Conservation (phyloP, 1,284 basidiomycete genomes). For the Wolfiporia cocos region DNA sequence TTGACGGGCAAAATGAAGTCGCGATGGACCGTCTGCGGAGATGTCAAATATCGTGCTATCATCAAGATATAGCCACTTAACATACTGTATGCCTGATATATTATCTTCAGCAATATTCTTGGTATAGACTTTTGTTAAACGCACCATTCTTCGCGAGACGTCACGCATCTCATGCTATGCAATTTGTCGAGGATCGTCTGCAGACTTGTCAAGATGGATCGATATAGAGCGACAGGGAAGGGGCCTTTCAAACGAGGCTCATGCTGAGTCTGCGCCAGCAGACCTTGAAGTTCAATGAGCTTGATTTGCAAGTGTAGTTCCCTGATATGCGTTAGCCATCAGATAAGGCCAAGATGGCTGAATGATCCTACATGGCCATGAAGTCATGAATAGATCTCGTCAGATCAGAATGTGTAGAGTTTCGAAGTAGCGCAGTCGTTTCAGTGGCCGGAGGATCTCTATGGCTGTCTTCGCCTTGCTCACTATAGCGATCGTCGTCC, state of each 20-base stretch:
- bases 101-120: constrained; percentile 6
- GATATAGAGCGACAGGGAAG: constrained; percentile 80
- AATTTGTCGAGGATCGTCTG: constrained; percentile 88
- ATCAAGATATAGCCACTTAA: constrained; percentile 4
- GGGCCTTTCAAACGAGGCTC: constrained; percentile 95
- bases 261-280: constrained; percentile 85
- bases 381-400: constrained; percentile 74
- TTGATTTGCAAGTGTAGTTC: constrained; percentile 91
- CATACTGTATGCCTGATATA: constrained; percentile 55
- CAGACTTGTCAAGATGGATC: constrained; percentile 77
- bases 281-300: constrained; percentile 75
- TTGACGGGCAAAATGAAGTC: constrained; percentile 91
- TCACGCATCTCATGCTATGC: constrained; percentile 94
- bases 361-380: constrained; percentile 70
- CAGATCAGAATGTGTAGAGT: constrained; percentile 34
- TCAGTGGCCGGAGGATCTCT: constrained; percentile 26
- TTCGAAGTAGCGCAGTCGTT: constrained; percentile 32
- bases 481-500: constrained; percentile 14
- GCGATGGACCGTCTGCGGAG: constrained; percentile 61
- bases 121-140: too few species aligned
- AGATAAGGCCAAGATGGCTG: background rate
- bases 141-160: constrained; percentile 88
- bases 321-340: constrained; percentile 39
- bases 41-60: background rate
- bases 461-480: constrained; percentile 16